phyloP scores from a whole-genome alignment of 2,329 filamentous ascomycete genomes.

The Didymella pinodella region DNA sequence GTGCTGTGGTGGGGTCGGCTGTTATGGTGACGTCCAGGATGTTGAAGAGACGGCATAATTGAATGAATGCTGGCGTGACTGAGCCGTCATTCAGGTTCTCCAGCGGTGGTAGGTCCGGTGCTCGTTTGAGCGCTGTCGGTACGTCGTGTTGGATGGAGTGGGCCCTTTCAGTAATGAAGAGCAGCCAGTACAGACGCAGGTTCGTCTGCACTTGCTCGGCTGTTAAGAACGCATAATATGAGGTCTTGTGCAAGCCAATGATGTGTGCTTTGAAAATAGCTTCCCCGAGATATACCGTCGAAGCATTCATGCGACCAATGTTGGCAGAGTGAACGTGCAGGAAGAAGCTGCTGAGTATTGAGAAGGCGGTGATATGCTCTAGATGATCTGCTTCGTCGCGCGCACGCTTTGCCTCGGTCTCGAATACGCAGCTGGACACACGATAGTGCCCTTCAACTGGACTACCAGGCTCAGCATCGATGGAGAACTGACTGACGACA shows the following conservation, averaged over 20 bases:
- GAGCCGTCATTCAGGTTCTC: conserved; percentile 44
- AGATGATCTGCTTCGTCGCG: conserved; percentile 42
- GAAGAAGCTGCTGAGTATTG: conserved; percentile 44
- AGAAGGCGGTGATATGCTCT: conserved; percentile 43
- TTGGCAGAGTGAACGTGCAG: conserved; percentile 48
- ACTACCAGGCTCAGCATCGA: conserved; percentile 42
- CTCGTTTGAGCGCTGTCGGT: conserved; percentile 42
- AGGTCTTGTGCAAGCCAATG: conserved; percentile 40
- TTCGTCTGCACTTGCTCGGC: conserved; percentile 40
- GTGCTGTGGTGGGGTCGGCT: conserved; percentile 40
- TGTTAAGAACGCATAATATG: conserved; percentile 37
- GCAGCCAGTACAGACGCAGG: conserved; percentile 47
- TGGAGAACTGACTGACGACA: conserved; percentile 47
- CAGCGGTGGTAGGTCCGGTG: conserved; percentile 38
- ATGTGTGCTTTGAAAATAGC: conserved; percentile 48
- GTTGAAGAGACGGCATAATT: conserved; percentile 46
- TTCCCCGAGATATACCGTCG: conserved; percentile 44
- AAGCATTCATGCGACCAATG: conserved; percentile 46
- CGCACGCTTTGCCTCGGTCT: conserved; percentile 40
- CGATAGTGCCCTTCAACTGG: conserved; percentile 45
- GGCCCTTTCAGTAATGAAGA: conserved; percentile 49
- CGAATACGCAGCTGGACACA: conserved; percentile 42
- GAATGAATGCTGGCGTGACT: conserved; percentile 45
- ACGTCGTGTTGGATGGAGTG: conserved; percentile 50
- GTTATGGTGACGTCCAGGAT: conserved; percentile 48